Evolutionary conservation across 208 protist genomes (phyloP).

Genomic region (Crithidia fasciculata): DNA sequence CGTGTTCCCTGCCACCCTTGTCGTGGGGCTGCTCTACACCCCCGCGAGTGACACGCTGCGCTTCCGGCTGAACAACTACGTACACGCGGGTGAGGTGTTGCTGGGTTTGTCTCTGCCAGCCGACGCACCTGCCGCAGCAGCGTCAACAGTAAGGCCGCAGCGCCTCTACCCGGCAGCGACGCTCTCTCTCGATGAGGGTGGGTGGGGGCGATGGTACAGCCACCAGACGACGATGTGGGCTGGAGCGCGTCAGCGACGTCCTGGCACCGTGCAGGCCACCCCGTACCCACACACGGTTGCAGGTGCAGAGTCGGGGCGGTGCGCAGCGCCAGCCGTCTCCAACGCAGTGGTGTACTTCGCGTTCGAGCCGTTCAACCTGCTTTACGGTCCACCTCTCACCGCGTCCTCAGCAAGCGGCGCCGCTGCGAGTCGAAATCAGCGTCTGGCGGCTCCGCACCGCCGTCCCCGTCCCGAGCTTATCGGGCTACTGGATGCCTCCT

Average conservation of each 20-base stretch:
- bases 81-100: conserved; percentile 18
- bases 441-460: neutral
- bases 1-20: conserved; percentile 7
- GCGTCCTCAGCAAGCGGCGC: neutral
- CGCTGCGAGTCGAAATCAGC: neutral
- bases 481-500: conserved; percentile 18
- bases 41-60: conserved; percentile 14
- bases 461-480: conserved; percentile 12
- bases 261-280: neutral
- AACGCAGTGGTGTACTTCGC: conserved; percentile 35
- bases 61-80: conserved; percentile 34
- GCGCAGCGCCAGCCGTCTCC: neutral
- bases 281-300: neutral
- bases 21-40: conserved; percentile 25
- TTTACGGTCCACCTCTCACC: conserved; percentile 18
- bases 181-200: conserved; percentile 30
- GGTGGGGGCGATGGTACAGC: conserved; percentile 31
- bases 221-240: conserved; percentile 28
- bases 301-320: neutral
- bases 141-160: neutral
- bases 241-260: neutral
- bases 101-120: neutral
- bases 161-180: conserved; percentile 33
- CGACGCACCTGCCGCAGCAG: neutral
- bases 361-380: conserved; percentile 30